phyloP scores from a whole-genome alignment of 2,329 filamentous ascomycete species.

The Bipolaris victoriae region DNA sequence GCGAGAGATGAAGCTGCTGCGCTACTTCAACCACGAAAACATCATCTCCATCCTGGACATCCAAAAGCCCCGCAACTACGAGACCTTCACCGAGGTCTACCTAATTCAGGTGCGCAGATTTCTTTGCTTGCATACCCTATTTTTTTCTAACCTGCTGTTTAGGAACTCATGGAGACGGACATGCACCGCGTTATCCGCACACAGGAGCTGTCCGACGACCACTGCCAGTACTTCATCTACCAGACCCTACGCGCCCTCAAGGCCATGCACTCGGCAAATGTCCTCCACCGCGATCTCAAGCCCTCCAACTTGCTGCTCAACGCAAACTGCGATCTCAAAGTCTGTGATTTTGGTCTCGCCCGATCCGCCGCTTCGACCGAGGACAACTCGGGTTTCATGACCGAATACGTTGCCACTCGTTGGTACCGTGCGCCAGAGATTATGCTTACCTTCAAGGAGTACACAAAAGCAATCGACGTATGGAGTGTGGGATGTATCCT shows the following conservation, averaged over 20 bases:
- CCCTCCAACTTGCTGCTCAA: constrained; percentile 96
- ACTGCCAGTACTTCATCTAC: constrained; percentile 99
- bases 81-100: constrained; percentile 96
- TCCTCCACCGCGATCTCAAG: constrained; percentile 95
- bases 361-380: constrained; percentile 95
- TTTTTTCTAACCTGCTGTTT: constrained; percentile 19
- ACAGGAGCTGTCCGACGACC: constrained; percentile 96
- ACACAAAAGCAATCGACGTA: constrained; percentile 98
- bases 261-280: constrained; percentile 99
- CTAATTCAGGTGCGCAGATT: constrained; percentile 78
- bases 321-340: constrained; percentile 98
- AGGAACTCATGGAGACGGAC: constrained; percentile 99
- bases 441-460: constrained; percentile 99
- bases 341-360: constrained; percentile 97
- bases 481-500: constrained; percentile 99
- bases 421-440: constrained; percentile 99
- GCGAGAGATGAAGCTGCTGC: constrained; percentile 97
- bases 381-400: constrained; percentile 99
- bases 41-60: constrained; percentile 99
- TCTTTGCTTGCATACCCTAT: neutral
- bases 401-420: constrained; percentile 98
- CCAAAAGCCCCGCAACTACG: constrained; percentile 95
- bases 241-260: constrained; percentile 97
- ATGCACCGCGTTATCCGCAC: constrained; percentile 99
- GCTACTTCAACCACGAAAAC: constrained; percentile 99